phyloP scores from a whole-genome alignment of 2,329 filamentous ascomycete species.

The Venturiaceae sp. region DNA sequence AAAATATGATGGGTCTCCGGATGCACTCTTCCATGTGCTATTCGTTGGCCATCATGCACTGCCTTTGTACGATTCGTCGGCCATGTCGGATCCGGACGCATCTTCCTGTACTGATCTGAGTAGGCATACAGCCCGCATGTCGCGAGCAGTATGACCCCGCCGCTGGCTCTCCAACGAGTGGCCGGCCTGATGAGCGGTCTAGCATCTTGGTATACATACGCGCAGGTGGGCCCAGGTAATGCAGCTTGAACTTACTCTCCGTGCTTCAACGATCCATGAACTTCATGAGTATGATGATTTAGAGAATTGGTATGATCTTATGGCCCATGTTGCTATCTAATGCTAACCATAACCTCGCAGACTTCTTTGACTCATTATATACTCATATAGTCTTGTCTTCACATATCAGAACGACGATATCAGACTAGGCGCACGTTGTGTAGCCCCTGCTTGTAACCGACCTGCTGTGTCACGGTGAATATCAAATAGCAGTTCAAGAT shows the following conservation, averaged over 20 bases:
- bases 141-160: neutral
- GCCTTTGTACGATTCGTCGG: neutral
- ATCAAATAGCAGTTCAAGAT: constrained; percentile 1
- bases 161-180: neutral
- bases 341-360: neutral
- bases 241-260: neutral
- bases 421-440: neutral
- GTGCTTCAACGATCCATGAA: neutral
- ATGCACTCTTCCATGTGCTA: neutral
- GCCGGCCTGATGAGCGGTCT: neutral
- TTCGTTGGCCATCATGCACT: constrained; percentile 1
- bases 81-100: neutral
- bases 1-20: neutral
- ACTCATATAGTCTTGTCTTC: neutral
- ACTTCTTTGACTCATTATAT: neutral
- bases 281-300: neutral
- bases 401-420: neutral
- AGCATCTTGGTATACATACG: neutral
- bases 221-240: neutral
- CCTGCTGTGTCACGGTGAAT: neutral
- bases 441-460: neutral
- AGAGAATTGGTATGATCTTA: neutral
- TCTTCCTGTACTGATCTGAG: neutral
- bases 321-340: no score
- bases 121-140: neutral